Base-by-base conservation (phyloP, 2,329 filamentous ascomycete species). In the Venturia carpophila region DNA sequence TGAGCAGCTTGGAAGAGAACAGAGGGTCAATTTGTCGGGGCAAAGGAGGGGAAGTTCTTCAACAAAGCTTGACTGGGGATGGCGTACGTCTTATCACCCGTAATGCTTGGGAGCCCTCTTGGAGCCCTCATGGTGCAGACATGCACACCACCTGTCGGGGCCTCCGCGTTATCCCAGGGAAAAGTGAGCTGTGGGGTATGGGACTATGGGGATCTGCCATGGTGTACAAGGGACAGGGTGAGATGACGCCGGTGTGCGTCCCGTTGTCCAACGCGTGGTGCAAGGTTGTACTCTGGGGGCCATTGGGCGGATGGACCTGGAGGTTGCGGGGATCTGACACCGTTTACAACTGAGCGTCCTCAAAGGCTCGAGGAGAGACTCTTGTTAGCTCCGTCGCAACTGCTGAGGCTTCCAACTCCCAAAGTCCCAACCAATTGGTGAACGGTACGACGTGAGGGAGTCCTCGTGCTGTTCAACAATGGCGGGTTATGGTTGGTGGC, bases 131-230 rank as follows among this genome's bases (percentile, higher is more conserved):
- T 11, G 10, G 52, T 7, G 13, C 13, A 56, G 21, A 21, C 21
- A 27, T 21, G 47, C 47, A 49, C 47, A 21, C 21, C 13, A 49
- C 47, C 24, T 52, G 21, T 52, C 47, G 47, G 47, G 47, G 21
- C 13, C 52, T 58, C 52, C 52, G 52, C 52, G 15, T 58, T 58
- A 34, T 37, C 1, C 30, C 52, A 37, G 19, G 30, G 3, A 21
- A 19, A n/a, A 21, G 13, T 37, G n/a, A 58, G 52, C 30, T 37
- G 30, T 58, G 52, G 52, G 52, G 52, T 58, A 58, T 34, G 52
- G 52, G 52, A 27, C 30, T 58, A 58, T 34, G 52, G 30, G 37
- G 52, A 58, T 56, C 24, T 7, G 15, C 24, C 21, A 19, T 47
- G 43, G 19, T 19, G 47, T 49, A 27, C 47, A 52, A 27, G 52